A percentile compares a stretch with the other conserved stretches of the same genome.
These are phyloP conservation scores for Ramichloridium luteum DNA, from an alignment of 2,329 filamentous ascomycete genomes.

Conservation along the genomic window DNA sequence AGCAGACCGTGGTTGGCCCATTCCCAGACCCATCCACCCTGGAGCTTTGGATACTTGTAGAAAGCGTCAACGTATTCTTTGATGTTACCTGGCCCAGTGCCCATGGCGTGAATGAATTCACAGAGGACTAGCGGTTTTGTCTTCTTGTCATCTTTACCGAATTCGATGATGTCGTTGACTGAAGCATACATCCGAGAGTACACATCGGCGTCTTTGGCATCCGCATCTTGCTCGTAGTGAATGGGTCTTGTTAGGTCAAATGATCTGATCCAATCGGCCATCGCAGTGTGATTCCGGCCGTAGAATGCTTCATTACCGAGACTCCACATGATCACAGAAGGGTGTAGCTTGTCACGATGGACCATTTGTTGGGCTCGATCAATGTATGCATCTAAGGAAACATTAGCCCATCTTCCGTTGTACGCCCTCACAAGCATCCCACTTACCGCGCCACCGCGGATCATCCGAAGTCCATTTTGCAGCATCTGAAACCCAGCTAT, in stretches of 20 bases:
- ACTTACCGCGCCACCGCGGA: slow-evolving; percentile 47
- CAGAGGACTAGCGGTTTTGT: slow-evolving; percentile 46
- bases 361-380: slow-evolving; percentile 55
- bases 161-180: slow-evolving; percentile 39
- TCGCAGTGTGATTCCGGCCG: slow-evolving; percentile 53
- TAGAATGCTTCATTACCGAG: slow-evolving; percentile 65
- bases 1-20: slow-evolving; percentile 35
- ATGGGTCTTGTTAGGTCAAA: slow-evolving; percentile 48
- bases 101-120: slow-evolving; percentile 54
- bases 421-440: not conserved
- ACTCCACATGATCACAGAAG: slow-evolving; percentile 61
- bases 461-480: slow-evolving; percentile 51
- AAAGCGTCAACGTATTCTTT: slow-evolving; percentile 57
- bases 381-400: slow-evolving; percentile 43
- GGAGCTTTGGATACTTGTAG: slow-evolving; percentile 46
- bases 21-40: slow-evolving; percentile 46
- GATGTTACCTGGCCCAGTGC: slow-evolving; percentile 58
- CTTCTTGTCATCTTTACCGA: slow-evolving; percentile 28
- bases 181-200: slow-evolving; percentile 56
- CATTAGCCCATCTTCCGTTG: not conserved
- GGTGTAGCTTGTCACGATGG: slow-evolving; percentile 57
- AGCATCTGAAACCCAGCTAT: no score
- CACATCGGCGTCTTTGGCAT: slow-evolving; percentile 51
- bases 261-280: slow-evolving; percentile 50
- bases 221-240: slow-evolving; percentile 54